These are phyloP conservation scores for Colletotrichum eremochloae DNA, from an alignment of 2,329 filamentous ascomycete species.

Conservation along the genomic window DNA sequence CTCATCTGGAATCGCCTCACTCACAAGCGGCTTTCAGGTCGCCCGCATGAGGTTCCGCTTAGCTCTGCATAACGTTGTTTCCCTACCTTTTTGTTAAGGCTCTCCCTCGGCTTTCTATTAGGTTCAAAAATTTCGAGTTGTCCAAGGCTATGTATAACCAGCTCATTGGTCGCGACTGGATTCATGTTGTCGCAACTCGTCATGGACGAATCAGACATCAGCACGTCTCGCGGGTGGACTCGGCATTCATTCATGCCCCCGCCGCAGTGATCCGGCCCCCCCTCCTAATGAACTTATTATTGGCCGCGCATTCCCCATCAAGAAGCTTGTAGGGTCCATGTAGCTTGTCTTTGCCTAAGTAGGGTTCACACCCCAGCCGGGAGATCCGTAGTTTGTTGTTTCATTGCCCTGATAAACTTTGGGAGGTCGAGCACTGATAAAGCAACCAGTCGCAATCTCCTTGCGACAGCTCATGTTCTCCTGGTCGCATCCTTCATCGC, in stretches of 20 bases:
- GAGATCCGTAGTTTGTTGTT: conserved; percentile 21
- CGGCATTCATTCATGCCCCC: not conserved
- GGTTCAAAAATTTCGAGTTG: not conserved
- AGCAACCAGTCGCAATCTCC: conserved; percentile 11
- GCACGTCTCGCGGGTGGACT: not conserved
- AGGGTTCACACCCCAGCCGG: conserved; percentile 26
- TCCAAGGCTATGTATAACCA: not conserved
- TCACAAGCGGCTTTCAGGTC: not conserved
- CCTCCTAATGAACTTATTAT: not conserved
- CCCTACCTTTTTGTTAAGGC: not conserved
- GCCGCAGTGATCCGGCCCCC: not conserved
- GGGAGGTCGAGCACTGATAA: conserved; percentile 8
- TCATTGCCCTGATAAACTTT: conserved; percentile 31
- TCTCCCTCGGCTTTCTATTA: not conserved
- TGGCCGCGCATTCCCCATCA: conserved; percentile 5
- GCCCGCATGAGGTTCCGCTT: not conserved
- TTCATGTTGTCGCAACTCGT: not conserved
- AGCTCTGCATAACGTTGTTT: not conserved
- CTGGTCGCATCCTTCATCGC: conserved; percentile 30
- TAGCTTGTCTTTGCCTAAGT: conserved; percentile 12
- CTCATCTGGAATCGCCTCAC: not conserved
- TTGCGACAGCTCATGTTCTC: not conserved
- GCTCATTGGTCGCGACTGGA: not conserved
- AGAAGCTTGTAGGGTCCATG: conserved; percentile 3
- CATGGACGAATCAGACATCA: not conserved